Base-by-base conservation (phyloP, 2,329 filamentous ascomycete species). In the Epichloe gansuensis region DNA sequence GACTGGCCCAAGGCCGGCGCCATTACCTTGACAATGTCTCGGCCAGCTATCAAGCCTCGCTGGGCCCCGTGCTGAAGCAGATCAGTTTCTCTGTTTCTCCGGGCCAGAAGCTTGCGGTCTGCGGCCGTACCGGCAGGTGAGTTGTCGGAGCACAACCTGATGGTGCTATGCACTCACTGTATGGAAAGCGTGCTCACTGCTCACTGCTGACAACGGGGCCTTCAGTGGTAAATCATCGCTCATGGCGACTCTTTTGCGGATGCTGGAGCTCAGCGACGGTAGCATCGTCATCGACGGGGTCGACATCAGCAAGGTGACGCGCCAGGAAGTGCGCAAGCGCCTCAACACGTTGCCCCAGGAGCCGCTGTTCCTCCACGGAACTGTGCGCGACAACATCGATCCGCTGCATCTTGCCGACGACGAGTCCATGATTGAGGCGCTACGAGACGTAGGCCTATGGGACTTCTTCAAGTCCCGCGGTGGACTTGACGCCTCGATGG, bases 271-370 rank as follows among this genome's bases (percentile, higher is more conserved):
- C 9, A 66, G 65, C 2, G 49, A 61, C 0, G 73, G 73, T 1
- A 62, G 47, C 5, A 73, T 80, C n/a, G 61, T 54, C 1, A 65
- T 80, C 7, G 76, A 78, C 51, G 68, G 65, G 2, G 52, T 76
- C 1, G 69, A 75, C 45, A 56, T 66, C 12, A 52, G 58, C 1
- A 57, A 48, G 0, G 38, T 65, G 1, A 55, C 58, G 0, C 57
- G 61, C 6, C 52, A 61, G 7, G 52, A 54, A 5, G 47, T 67
- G 1, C 59, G 65, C 1, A 47, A 55, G 0, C 53, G 60, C 1
- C 61, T 79, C 6, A 70, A 71, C 31, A 67, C 68, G 1, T 61
- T 79, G 1, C 70, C 77, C 0, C 77, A 81, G 62, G 75, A 79
- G 43, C 67, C 74, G 0, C 71, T 76, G 53, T 68, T 76, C n/a